Evolutionary conservation across 1,139 yeast genomes (phyloP), one percentile per base, ranked within the genome.

Genomic region (Yamadazyma oceani): DNA sequence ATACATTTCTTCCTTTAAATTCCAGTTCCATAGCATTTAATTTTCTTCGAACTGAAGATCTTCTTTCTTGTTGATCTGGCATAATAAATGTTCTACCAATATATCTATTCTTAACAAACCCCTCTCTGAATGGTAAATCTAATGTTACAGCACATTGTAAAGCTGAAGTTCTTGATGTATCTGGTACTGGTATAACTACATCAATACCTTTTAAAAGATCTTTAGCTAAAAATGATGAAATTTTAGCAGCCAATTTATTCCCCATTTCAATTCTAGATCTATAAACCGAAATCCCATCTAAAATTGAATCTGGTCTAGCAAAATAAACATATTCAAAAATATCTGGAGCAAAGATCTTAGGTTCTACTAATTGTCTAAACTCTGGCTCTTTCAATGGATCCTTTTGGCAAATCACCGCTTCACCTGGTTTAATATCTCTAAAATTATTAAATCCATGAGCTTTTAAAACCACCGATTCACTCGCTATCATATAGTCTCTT

Each of bases 101-200:
- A 56, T 92, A 92, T 55, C 97, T 79, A 69, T 92, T 92, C 64
- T 92, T 92, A 46, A 92, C 95, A 57, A 92, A 94, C 17, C 97
- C 99, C 66, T 92, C 99, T 58, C 97, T 80, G 66, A 88, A 94
- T 14, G 96, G 95, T 28, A 88, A 61, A 38, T 80, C 78, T 46
- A 92, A 73, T 34, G 80, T 69, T 28, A 85, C 92, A 2, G 98
- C 92, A 65, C 96, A 85, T 60, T 92, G 95, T 46, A 90, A 67
- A 1, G 98, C 98, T 22, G 96, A 83, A 32, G 95, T 90, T 61
- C 97, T 78, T 7, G 97, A 82, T 12, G 98, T 94, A 60, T 92
- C 99, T 9, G 99, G 99, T 7, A 92, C 98, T 1, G 98, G 97
- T 39, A 92, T 88, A 31, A 94, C 96, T 32, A 90, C 98, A 54